phyloP scores from a whole-genome alignment of 352 stramenopile species.

The Aphanomyces stellatus region DNA sequence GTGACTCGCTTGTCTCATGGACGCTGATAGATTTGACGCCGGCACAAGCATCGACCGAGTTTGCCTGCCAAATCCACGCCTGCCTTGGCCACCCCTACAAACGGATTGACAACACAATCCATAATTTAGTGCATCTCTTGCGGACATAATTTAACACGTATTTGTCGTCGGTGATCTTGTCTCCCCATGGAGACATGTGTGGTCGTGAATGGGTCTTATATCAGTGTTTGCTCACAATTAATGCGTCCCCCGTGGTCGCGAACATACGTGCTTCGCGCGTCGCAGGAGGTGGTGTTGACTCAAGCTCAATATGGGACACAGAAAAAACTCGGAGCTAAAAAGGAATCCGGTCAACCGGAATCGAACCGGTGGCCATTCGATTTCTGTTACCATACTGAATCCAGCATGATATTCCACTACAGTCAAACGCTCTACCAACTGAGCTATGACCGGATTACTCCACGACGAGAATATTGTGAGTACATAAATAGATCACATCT shows the following conservation, averaged over 20 bases:
- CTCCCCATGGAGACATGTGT: too few species aligned
- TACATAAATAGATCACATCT: not conserved
- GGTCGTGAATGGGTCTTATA: too few species aligned
- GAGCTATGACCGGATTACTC: constrained; percentile 16
- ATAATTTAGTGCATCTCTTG: constrained; percentile 57
- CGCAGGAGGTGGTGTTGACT: too few species aligned
- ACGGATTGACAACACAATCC: constrained; percentile 81
- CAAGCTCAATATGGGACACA: too few species aligned
- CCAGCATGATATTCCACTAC: constrained; percentile 1
- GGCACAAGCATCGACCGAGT: constrained; percentile 49
- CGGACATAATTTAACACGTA: constrained; percentile 23
- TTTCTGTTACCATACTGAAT: constrained; percentile 14
- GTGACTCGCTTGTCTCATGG: not conserved
- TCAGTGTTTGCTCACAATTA: too few species aligned
- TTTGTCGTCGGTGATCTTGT: too few species aligned
- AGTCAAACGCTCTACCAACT: constrained; percentile 22
- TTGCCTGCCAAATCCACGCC: constrained; percentile 71
- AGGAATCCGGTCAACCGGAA: constrained; percentile 11
- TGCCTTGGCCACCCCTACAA: constrained; percentile 82
- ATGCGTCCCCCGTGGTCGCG: too few species aligned
- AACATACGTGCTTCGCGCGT: too few species aligned
- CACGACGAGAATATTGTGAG: not conserved
- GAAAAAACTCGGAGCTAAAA: not conserved
- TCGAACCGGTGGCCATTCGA: constrained; percentile 20
- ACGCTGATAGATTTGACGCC: constrained; percentile 41